A percentile compares a stretch with the other conserved stretches of the same genome.
These are phyloP conservation scores for Physaria fendleri DNA, from an alignment of 345 rosid genomes.

Conservation along the genomic window DNA sequence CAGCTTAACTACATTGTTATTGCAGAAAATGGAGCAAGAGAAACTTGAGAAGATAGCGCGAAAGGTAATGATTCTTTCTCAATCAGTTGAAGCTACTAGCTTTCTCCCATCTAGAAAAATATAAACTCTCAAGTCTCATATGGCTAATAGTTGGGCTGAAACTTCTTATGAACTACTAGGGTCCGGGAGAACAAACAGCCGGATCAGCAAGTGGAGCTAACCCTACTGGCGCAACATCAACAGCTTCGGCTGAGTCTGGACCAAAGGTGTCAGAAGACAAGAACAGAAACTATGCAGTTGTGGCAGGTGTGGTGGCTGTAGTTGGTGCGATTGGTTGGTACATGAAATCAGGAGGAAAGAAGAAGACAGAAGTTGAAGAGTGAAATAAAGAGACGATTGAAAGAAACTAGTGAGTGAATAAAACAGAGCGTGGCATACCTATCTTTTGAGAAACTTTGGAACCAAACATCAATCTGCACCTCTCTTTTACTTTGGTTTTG, in stretches of 20 bases:
- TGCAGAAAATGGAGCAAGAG: conserved; percentile 88
- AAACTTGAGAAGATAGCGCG: conserved; percentile 85
- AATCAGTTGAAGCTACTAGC: neutral
- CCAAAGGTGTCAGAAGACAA: conserved; percentile 70
- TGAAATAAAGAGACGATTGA: conserved; percentile 24
- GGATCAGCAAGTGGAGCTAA: conserved; percentile 40
- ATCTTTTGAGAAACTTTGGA: conserved; percentile 12
- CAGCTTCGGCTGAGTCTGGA: conserved; percentile 42
- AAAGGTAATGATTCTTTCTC: conserved; percentile 44
- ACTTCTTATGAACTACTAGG: conserved; percentile 38
- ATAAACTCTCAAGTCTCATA: neutral
- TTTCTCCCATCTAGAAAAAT: neutral
- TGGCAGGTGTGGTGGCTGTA: conserved; percentile 61
- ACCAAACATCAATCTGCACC: neutral
- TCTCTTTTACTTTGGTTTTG: conserved; percentile 1
- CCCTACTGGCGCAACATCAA: conserved; percentile 30
- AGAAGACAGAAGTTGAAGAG: conserved; percentile 54
- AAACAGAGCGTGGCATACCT: conserved; percentile 12
- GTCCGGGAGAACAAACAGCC: conserved; percentile 49
- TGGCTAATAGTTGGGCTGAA: neutral
- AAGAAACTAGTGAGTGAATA: conserved; percentile 3
- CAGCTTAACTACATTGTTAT: conserved; percentile 22
- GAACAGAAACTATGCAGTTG: conserved; percentile 67
- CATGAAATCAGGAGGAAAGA: conserved; percentile 65
- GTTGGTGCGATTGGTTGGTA: conserved; percentile 87